Conservation (phyloP, 345 rosid genomes). For the Salix brachista region DNA sequence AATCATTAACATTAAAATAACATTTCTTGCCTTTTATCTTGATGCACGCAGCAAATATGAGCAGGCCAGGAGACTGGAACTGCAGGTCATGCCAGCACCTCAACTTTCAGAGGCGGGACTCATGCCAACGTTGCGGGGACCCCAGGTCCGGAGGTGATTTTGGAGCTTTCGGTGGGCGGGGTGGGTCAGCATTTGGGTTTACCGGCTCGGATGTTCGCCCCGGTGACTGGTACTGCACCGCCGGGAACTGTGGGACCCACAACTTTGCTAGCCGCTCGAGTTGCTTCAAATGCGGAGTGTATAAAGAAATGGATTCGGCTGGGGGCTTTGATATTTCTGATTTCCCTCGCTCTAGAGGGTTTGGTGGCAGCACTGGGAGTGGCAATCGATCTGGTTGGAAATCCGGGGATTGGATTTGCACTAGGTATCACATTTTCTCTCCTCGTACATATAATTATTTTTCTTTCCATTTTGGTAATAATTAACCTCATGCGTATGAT, state of each 20-base stretch:
- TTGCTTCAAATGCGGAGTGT: constrained; percentile 90
- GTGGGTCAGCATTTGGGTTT: constrained; percentile 61
- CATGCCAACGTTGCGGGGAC: constrained; percentile 71
- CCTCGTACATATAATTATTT: not conserved
- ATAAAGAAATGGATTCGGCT: constrained; percentile 52
- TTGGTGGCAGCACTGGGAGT: constrained; percentile 26
- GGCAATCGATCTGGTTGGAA: constrained; percentile 74
- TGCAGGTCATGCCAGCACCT: constrained; percentile 82
- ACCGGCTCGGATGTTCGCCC: constrained; percentile 90
- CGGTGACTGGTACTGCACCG: constrained; percentile 93
- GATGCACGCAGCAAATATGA: constrained; percentile 35
- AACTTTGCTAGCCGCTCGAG: constrained; percentile 90
- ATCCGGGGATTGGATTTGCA: constrained; percentile 91
- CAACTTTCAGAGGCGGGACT: constrained; percentile 83
- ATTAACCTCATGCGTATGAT: no score
- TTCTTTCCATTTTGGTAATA: no score
- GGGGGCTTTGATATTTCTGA: constrained; percentile 34
- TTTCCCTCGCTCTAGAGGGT: constrained; percentile 36
- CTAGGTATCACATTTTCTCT: constrained; percentile 35
- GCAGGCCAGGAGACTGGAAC: constrained; percentile 91
- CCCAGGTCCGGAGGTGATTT: constrained; percentile 35
- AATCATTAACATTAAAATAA: not conserved
- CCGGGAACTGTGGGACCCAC: constrained; percentile 83
- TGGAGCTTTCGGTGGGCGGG: constrained; percentile 47
- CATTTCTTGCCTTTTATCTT: not conserved